These are phyloP conservation scores for Podospora pseudocomata DNA, from an alignment of 495 filamentous ascomycete genomes.

Conservation along the genomic window DNA sequence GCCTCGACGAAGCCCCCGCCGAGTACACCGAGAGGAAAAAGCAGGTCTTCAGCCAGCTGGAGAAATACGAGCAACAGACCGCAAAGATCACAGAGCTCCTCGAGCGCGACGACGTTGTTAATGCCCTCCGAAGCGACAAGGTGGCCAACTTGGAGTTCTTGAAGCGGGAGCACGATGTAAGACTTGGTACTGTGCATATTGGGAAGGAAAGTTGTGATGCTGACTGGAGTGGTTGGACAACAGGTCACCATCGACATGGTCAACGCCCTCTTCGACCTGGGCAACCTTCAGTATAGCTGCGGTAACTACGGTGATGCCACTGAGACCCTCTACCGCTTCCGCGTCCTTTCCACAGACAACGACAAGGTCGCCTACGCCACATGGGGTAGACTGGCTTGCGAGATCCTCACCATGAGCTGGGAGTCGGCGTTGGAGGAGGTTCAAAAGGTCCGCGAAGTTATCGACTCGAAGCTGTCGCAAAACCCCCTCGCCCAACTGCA, in stretches of 20 bases:
- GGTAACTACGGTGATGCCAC: conserved; percentile 85
- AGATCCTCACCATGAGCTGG: conserved; percentile 92
- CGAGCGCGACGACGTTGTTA: conserved; percentile 79
- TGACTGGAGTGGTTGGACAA: conserved; percentile 15
- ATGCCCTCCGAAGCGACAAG: conserved; percentile 89
- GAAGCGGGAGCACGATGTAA: conserved; percentile 84
- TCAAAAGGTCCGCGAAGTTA: conserved; percentile 84
- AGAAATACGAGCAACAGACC: conserved; percentile 78
- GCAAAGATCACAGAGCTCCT: conserved; percentile 80
- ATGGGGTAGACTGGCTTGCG: conserved; percentile 93
- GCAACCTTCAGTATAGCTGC: conserved; percentile 93
- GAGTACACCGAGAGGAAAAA: conserved; percentile 86
- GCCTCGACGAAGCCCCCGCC: conserved; percentile 69
- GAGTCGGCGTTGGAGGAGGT: conserved; percentile 95
- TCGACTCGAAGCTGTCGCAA: conserved; percentile 89
- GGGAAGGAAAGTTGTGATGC: conserved; percentile 1
- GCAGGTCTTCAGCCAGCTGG: conserved; percentile 76
- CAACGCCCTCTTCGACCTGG: conserved; percentile 87
- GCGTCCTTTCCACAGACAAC: conserved; percentile 94
- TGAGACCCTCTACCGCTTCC: conserved; percentile 90
- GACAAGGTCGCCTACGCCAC: conserved; percentile 92
- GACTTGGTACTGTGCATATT: conserved; percentile 16
- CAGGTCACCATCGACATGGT: conserved; percentile 90
- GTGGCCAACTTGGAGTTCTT: conserved; percentile 93
- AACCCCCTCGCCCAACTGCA: conserved; percentile 91